Conservation (phyloP, 768 basidiomycete genomes). For the Coprinopsis marcescibilis region DNA sequence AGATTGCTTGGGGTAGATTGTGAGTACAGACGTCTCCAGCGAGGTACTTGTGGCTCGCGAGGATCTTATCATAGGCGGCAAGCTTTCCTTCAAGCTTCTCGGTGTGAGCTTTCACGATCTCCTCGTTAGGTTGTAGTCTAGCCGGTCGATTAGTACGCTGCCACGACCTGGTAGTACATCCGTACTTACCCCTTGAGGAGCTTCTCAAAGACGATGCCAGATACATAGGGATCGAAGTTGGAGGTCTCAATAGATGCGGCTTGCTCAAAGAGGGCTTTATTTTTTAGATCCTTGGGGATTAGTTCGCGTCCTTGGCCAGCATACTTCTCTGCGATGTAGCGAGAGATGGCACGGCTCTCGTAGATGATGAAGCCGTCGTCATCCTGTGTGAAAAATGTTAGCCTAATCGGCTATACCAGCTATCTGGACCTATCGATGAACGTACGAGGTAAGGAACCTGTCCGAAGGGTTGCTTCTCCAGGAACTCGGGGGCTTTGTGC, state of each 20-base stretch:
- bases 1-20: conserved; percentile 3
- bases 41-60: conserved; percentile 48
- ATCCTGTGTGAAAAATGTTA: conserved; percentile 24
- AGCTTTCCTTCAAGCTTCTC: conserved; percentile 31
- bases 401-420: neutral
- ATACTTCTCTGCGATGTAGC: conserved; percentile 57
- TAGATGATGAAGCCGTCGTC: conserved; percentile 64
- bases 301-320: conserved; percentile 42
- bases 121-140: conserved; percentile 12
- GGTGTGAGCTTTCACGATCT: conserved; percentile 14
- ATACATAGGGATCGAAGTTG: conserved; percentile 49
- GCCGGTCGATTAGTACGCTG: neutral
- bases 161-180: too few species aligned
- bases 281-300: conserved; percentile 37
- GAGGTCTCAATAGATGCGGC: conserved; percentile 44
- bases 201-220: conserved; percentile 38
- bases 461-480: conserved; percentile 45
- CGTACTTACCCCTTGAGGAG: conserved; percentile 43
- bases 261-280: conserved; percentile 44
- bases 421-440: neutral
- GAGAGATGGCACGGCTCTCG: conserved; percentile 56
- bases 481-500: conserved; percentile 32
- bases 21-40: conserved; percentile 44
- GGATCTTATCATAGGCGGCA: conserved; percentile 47
- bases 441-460: conserved; percentile 40